phyloP scores from a whole-genome alignment of 768 basidiomycete genomes.

The Mycena rebaudengoi region DNA sequence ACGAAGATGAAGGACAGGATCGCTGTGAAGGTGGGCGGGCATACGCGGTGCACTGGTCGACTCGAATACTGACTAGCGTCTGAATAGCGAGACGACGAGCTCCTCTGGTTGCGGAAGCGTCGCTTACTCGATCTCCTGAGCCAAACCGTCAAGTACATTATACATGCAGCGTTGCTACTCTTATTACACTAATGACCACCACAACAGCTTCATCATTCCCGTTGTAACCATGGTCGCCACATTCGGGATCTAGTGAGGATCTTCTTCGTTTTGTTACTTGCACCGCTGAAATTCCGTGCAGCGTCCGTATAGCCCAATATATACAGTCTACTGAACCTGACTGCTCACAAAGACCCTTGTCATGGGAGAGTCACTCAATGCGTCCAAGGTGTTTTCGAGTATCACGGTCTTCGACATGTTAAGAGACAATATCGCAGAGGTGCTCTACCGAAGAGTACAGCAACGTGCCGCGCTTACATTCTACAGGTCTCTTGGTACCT shows the following conservation, averaged over 20 bases:
- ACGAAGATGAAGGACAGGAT: too few species aligned
- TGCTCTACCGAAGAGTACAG: background rate
- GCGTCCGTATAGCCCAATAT: too few species aligned
- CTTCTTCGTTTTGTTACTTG: too few species aligned
- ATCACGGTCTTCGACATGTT: slow-evolving; percentile 71
- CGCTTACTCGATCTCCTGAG: slow-evolving; percentile 49
- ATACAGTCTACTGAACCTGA: too few species aligned
- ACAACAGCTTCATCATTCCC: too few species aligned
- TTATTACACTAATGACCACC: too few species aligned
- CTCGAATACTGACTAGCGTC: slow-evolving; percentile 17
- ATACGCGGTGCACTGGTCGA: too few species aligned
- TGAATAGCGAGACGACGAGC: slow-evolving; percentile 50
- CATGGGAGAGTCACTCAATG: slow-evolving; percentile 48
- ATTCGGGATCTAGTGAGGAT: too few species aligned
- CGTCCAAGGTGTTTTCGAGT: slow-evolving; percentile 55
- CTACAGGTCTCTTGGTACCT: background rate
- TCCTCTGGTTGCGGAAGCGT: slow-evolving; percentile 48
- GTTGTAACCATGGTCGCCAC: too few species aligned
- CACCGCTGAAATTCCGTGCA: too few species aligned
- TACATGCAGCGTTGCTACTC: too few species aligned
- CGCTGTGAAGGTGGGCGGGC: slow-evolving; percentile 45
- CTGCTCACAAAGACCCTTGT: slow-evolving; percentile 40
- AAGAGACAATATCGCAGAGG: slow-evolving; percentile 31
- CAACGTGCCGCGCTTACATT: background rate
- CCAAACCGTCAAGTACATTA: slow-evolving; percentile 45